Conservation (phyloP, 2,329 filamentous ascomycete species). For the Diaporthe helianthi region DNA sequence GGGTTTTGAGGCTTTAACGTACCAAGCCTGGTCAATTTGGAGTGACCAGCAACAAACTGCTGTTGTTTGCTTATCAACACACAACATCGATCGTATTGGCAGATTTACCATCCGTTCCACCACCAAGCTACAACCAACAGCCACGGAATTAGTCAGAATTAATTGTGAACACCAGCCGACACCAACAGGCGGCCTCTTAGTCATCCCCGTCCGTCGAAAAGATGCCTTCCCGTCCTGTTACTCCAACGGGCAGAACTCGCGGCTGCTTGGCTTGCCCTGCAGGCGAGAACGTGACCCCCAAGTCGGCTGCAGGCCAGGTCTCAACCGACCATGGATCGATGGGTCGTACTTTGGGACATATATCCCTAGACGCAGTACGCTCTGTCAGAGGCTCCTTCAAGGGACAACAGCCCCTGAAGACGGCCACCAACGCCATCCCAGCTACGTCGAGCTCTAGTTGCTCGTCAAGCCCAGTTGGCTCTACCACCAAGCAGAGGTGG, state of each 20-base stretch:
- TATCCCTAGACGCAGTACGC: constrained; percentile 29
- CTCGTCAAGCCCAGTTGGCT: constrained; percentile 22
- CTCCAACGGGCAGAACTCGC: constrained; percentile 9
- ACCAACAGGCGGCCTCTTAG: neutral
- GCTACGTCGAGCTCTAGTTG: neutral
- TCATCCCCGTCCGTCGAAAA: neutral
- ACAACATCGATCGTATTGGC: neutral
- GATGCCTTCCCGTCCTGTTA: constrained; percentile 7
- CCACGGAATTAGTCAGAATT: neutral
- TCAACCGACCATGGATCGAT: neutral
- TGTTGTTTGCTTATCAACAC: neutral
- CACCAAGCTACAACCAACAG: neutral
- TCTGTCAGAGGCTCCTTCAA: constrained; percentile 21
- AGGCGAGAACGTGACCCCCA: constrained; percentile 27
- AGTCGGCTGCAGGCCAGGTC: neutral
- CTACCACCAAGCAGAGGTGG: constrained; percentile 28
- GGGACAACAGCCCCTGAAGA: constrained; percentile 4
- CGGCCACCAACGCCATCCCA: constrained; percentile 25
- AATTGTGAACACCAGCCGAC: neutral
- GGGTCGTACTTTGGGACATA: constrained; percentile 16
- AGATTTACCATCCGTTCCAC: neutral
- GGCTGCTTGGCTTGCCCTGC: constrained; percentile 27
- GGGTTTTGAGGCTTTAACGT: neutral
- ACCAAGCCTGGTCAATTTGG: too few relatives aligned
- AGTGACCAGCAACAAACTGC: neutral